phyloP scores from a whole-genome alignment of 1,139 yeast species.

The Arxiozyma heterogenica region DNA sequence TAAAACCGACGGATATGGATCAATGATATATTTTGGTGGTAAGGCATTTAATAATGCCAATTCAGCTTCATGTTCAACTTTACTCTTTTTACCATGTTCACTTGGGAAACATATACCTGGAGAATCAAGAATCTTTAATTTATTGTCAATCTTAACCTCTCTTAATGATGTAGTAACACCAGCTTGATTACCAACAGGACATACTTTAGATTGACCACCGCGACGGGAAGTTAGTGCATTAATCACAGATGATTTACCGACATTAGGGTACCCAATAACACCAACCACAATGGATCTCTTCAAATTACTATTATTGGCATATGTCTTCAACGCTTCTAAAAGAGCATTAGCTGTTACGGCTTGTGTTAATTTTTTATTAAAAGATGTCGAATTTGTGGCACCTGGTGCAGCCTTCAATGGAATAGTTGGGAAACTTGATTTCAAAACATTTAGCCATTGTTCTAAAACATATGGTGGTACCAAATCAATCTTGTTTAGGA shows the following conservation, averaged over 20 bases:
- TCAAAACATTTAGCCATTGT: conserved; percentile 75
- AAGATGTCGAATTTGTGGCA: conserved; percentile 55
- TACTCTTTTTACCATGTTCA: conserved; percentile 40
- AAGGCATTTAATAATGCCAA: conserved; percentile 80
- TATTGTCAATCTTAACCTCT: conserved; percentile 86
- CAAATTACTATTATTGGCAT: conserved; percentile 72
- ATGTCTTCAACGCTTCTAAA: conserved; percentile 74
- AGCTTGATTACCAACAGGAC: conserved; percentile 97
- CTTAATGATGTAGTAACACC: conserved; percentile 91
- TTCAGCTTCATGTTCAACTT: conserved; percentile 71
- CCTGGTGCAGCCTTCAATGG: conserved; percentile 68
- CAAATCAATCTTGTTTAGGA: conserved; percentile 85
- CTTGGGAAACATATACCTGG: conserved; percentile 98
- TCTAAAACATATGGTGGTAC: conserved; percentile 76
- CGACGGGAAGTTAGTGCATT: conserved; percentile 82
- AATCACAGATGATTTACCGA: conserved; percentile 90
- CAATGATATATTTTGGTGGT: conserved; percentile 78
- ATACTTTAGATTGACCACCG: conserved; percentile 60
- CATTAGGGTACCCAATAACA: conserved; percentile 93
- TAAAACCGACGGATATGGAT: conserved; percentile 77
- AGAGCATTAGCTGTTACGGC: conserved; percentile 65
- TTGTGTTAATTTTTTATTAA: conserved; percentile 69
- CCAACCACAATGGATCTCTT: conserved; percentile 93
- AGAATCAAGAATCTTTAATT: conserved; percentile 81
- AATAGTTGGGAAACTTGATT: conserved; percentile 80